Evolutionary conservation across 805 yeast species (phyloP), one percentile per base, ranked within the genome.

Genomic region (Wickerhamiella bombiphila): DNA sequence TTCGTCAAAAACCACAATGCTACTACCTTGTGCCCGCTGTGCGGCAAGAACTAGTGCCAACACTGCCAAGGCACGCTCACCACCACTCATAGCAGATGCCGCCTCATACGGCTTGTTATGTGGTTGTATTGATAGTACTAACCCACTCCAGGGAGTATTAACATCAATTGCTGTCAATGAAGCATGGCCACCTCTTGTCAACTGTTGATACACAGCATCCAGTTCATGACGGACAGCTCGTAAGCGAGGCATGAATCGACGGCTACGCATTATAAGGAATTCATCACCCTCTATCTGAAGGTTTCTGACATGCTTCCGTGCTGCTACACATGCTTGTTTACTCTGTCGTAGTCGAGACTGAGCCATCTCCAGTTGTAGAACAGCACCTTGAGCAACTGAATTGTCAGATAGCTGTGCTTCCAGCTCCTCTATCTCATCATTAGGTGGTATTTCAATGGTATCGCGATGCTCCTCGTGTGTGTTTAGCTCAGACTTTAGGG

Each of bases 61-160:
- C 0, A 98, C 97, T 2, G 98, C 98, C 56, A 91, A 77, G 2
- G 96, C 81, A 54, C 86, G 86, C 54, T 91, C 98, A 39, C 98
- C 98, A 38, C 98, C 98, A 1, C 95, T 83, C 18, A 91, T 65
- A 39, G 80, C 70, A 41, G 83, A 93, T 82, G 91, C 86, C 46
- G 81, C 94, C 47, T 88, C 69, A 56, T 83, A 91, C 47, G 95
- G 67, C 52, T 91, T 91, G 73, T 80, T 69, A 7, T 97, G 97
- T 1, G 97, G 97, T 78, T 85, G 85, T 1, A 94, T 94, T 56
- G 83, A 91, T 50, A 82, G 91, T 48, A 74, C 79, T 32, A 85
- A 68, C 2, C 97, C 97, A 0, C 74, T 71, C 50, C 76, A 91
- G 3, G 97, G 97, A 47, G 81, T 93, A 43, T 82, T 94, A 42